Base-by-base conservation (phyloP, 768 basidiomycete species). In the Hygrocybe punicea region DNA sequence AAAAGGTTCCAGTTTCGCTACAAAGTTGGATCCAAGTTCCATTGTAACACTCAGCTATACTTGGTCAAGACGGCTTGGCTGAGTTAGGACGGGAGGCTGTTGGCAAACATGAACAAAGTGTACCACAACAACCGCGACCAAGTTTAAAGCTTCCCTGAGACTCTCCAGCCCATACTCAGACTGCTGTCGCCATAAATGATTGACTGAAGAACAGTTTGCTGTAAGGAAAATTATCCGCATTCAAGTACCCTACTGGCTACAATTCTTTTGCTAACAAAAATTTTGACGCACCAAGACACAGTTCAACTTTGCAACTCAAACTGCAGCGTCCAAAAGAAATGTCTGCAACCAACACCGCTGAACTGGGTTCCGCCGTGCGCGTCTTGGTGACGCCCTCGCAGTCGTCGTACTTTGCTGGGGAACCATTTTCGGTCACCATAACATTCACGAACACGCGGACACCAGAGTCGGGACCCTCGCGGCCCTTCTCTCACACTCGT, bases 361-460 rank as follows among this genome's bases (percentile, higher is more conserved):
- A 51, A 46, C 9, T 54, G 35, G 82, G 83, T 51, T 75, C 81
- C 13, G 77, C 78, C 42, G 78, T 91, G 4, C 84, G 86, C 36
- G 84, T 91, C 37, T 80, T 83, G 24, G 86, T 90, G 19, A 81
- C 82, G 0, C 95, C 95, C 1, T 79, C 89, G 0, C 89, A 93
- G 60, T 88, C 91, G 0, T 91, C 93, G 0, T 98, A 89, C 73
- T 98, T 95, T 69, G 92, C 95, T 0, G 95, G 95, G 56, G 95
- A 98, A 71, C 76, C 82, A 0, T 92, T 96, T 71, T 78, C 85
- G 2, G 91, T 91, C 11, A 87, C 84, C 3, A 85, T 98, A 62
- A 88, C 89, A 0, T 93, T 97, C 71, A 87, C 89, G 50, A 97
- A 96, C 68, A 86, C 85, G 4, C 84, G 84, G 24, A 78, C 84